Conservation (phyloP, 192 early-diverging fungal genomes). For the Phycomyces nitens region DNA sequence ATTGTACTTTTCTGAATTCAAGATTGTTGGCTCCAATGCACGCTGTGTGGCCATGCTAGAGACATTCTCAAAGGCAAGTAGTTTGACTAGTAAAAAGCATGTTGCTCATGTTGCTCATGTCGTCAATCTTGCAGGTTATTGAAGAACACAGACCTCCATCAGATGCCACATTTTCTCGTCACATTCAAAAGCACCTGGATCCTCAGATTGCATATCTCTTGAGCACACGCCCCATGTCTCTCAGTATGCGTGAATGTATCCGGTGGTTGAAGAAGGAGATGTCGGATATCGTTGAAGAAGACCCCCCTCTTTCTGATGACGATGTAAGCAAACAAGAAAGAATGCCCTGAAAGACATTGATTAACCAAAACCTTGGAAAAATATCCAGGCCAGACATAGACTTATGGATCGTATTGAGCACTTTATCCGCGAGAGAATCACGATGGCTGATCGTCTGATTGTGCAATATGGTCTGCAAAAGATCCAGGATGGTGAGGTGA, state of each 20-base stretch:
- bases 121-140: slow-evolving; percentile 60
- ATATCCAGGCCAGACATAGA: slow-evolving; percentile 48
- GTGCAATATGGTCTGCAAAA: slow-evolving; percentile 78
- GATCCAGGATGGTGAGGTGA: slow-evolving; percentile 84
- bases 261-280: slow-evolving; percentile 87
- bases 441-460: slow-evolving; percentile 75
- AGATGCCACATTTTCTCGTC: slow-evolving; percentile 71
- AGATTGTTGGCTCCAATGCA: slow-evolving; percentile 89
- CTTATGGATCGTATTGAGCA: slow-evolving; percentile 75
- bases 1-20: slow-evolving; percentile 82
- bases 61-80: slow-evolving; percentile 73
- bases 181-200: slow-evolving; percentile 78
- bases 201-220: slow-evolving; percentile 90
- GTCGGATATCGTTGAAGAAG: slow-evolving; percentile 67
- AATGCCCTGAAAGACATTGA: neutral
- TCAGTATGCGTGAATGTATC: slow-evolving; percentile 92
- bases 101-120: no score
- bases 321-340: slow-evolving; percentile 55
- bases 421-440: slow-evolving; percentile 90
- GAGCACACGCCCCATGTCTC: slow-evolving; percentile 80
- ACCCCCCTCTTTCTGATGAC: slow-evolving; percentile 75
- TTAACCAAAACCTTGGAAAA: no score
- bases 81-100: neutral
- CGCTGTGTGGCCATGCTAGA: slow-evolving; percentile 84
- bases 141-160: slow-evolving; percentile 85